Evolutionary conservation across 1,284 basidiomycete species (phyloP).

Genomic region (Caloboletus inedulis): DNA sequence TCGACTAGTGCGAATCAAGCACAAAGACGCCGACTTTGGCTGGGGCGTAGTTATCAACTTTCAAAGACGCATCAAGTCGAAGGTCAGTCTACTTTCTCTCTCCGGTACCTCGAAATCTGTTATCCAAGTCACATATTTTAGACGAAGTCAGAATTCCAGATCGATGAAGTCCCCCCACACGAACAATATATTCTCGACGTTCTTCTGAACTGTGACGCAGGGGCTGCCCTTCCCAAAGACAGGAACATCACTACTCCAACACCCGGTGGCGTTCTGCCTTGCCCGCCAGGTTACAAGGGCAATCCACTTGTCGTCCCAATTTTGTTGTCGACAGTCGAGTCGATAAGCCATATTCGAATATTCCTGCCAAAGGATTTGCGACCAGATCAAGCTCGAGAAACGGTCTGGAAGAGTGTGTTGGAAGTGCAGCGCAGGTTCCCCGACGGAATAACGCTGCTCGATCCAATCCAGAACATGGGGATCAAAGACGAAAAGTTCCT

Average conservation of each 20-base stretch:
- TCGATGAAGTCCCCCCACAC: conserved; percentile 76
- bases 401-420: conserved; percentile 83
- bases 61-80: conserved; percentile 77
- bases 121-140: conserved; percentile 3
- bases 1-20: conserved; percentile 84
- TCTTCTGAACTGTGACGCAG: conserved; percentile 79
- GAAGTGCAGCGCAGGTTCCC: conserved; percentile 92
- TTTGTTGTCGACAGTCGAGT: conserved; percentile 82
- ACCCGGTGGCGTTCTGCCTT: conserved; percentile 74
- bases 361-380: conserved; percentile 90
- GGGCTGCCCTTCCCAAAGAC: conserved; percentile 64
- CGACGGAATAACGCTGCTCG: conserved; percentile 82
- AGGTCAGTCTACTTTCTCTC: conserved; percentile 43
- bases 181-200: conserved; percentile 94
- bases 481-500: conserved; percentile 95
- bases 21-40: conserved; percentile 88
- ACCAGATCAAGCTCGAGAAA: conserved; percentile 71
- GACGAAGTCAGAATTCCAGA: conserved; percentile 29
- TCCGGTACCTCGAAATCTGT: background rate
- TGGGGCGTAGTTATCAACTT: conserved; percentile 96
- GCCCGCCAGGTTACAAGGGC: conserved; percentile 67
- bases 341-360: conserved; percentile 85
- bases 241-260: conserved; percentile 51
- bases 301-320: conserved; percentile 88
- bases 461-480: conserved; percentile 94